phyloP scores from a whole-genome alignment of 2,329 filamentous ascomycete genomes.

The Sclerotinia sclerotiorum region DNA sequence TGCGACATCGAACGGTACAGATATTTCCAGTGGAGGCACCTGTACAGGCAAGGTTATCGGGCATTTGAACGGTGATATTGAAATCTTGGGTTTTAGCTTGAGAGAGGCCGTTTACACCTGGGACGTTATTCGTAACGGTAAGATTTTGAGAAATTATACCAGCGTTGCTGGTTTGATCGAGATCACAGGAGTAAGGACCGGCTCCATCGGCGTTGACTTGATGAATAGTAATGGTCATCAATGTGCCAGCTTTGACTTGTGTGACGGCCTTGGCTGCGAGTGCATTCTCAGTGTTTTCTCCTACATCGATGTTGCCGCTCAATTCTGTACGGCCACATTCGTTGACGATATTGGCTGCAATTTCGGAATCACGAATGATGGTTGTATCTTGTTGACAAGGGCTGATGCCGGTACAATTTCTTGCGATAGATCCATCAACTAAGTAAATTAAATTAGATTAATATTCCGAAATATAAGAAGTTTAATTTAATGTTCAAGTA shows the following conservation, averaged over 20 bases:
- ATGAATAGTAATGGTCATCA: constrained; percentile 52
- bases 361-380: constrained; percentile 60
- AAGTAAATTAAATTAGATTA: constrained; percentile 6
- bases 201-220: constrained; percentile 56
- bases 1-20: constrained; percentile 60
- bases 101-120: constrained; percentile 48
- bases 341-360: constrained; percentile 53
- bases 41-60: constrained; percentile 49
- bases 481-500: neutral
- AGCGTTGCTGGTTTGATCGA: constrained; percentile 48
- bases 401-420: constrained; percentile 63
- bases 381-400: constrained; percentile 67
- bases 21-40: constrained; percentile 54
- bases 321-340: constrained; percentile 63
- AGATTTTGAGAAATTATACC: constrained; percentile 50
- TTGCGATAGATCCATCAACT: constrained; percentile 56
- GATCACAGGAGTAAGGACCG: constrained; percentile 55
- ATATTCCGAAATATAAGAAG: neutral
- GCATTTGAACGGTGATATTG: constrained; percentile 56
- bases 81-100: constrained; percentile 54
- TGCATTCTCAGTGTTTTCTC: constrained; percentile 54
- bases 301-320: constrained; percentile 61
- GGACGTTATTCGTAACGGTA: constrained; percentile 58
- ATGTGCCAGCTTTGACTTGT: constrained; percentile 48
- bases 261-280: constrained; percentile 50